A percentile compares a stretch with the other conserved stretches of the same genome.
Evolutionary conservation across 169 alveolate species (phyloP).

Genomic region (Plasmodium vivax): DNA sequence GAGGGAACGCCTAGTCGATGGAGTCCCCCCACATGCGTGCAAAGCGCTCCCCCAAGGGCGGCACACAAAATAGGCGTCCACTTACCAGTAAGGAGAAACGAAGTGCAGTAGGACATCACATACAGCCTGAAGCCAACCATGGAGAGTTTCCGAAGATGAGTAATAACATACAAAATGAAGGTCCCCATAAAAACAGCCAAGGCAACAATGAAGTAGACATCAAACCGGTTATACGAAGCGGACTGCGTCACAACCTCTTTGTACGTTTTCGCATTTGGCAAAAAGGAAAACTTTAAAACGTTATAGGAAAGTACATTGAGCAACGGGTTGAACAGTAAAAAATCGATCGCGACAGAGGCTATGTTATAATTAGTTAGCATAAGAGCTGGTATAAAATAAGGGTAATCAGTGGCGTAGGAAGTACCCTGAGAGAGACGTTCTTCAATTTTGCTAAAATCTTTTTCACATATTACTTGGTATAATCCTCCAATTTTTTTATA

Average conservation of each 20-base stretch:
- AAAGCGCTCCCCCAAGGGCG: background rate
- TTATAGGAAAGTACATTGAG: constrained; percentile 76
- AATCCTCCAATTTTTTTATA: constrained; percentile 76
- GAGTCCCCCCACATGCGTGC: background rate
- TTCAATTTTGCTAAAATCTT: constrained; percentile 69
- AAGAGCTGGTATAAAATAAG: constrained; percentile 81
- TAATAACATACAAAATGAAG: constrained; percentile 21
- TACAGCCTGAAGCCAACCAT: constrained; percentile 55
- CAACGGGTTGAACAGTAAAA: constrained; percentile 75
- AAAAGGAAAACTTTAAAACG: constrained; percentile 73
- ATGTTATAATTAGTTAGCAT: constrained; percentile 77
- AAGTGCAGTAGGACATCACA: constrained; percentile 6
- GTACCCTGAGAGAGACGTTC: constrained; percentile 76
- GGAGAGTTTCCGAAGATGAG: background rate
- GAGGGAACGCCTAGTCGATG: background rate
- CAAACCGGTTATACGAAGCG: constrained; percentile 14
- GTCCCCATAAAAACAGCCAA: constrained; percentile 11
- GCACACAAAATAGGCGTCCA: background rate
- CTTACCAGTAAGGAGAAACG: constrained; percentile 51
- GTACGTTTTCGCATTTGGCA: constrained; percentile 58
- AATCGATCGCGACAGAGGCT: constrained; percentile 78
- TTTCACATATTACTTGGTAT: constrained; percentile 77
- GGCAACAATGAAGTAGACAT: constrained; percentile 17
- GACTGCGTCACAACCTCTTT: constrained; percentile 53
- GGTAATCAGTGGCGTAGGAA: constrained; percentile 56